Percentiles rank a stretch among this genome's conserved stretches.
Evolutionary conservation across 768 basidiomycete species (phyloP).

Genomic region (Scleroderma citrinum): DNA sequence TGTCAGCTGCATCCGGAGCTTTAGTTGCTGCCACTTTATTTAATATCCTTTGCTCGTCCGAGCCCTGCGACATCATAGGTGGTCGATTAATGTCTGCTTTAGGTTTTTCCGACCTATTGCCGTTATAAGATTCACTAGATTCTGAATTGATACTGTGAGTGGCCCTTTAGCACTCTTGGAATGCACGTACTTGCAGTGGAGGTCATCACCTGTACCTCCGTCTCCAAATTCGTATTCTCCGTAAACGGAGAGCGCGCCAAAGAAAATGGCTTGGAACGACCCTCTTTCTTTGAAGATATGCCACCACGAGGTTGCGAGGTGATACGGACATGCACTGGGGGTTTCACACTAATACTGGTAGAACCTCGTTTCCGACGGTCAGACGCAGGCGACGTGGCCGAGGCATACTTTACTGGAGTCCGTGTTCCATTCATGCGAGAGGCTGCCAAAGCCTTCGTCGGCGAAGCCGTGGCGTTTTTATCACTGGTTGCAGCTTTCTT

Average conservation of each 20-base stretch:
- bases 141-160: too few species aligned
- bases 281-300: slow-evolving; percentile 17
- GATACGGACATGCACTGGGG: slow-evolving; percentile 14
- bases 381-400: slow-evolving; percentile 7
- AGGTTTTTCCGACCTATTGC: too few species aligned
- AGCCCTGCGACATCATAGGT: too few species aligned
- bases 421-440: not conserved
- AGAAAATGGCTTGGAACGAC: slow-evolving; percentile 11
- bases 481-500: slow-evolving; percentile 9
- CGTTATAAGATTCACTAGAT: too few species aligned
- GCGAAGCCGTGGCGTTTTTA: slow-evolving; percentile 10
- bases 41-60: too few species aligned
- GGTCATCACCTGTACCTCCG: slow-evolving; percentile 6
- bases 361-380: slow-evolving; percentile 4
- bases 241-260: slow-evolving; percentile 17
- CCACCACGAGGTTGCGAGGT: slow-evolving; percentile 16
- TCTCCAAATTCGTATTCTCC: slow-evolving; percentile 16
- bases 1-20: slow-evolving; percentile 1
- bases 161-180: too few species aligned
- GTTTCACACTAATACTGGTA: slow-evolving; percentile 9
- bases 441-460: slow-evolving; percentile 3
- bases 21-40: too few species aligned
- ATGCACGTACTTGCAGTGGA: slow-evolving; percentile 18
- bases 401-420: slow-evolving; percentile 2
- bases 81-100: too few species aligned